These are phyloP conservation scores for Fusarium luffae DNA, from an alignment of 2,329 filamentous ascomycete species.

Conservation along the genomic window DNA sequence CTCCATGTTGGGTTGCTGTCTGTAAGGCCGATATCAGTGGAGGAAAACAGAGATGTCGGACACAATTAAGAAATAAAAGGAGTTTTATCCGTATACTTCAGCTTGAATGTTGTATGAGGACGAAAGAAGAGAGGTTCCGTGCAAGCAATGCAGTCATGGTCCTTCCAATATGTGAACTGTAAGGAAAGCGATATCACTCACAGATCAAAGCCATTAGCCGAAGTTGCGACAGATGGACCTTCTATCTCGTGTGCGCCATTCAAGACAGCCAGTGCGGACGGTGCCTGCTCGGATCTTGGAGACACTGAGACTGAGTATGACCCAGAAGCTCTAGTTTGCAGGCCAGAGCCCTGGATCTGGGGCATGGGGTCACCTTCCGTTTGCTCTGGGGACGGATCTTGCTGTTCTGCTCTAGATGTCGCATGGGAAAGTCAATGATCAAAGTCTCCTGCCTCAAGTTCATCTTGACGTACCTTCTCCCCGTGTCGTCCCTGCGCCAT, in stretches of 20 bases:
- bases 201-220: too few relatives aligned
- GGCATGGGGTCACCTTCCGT: background rate
- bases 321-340: background rate
- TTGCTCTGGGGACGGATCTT: background rate
- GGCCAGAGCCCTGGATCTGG: background rate
- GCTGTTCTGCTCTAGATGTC: background rate
- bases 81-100: background rate
- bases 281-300: background rate
- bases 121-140: background rate
- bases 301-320: background rate
- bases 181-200: background rate
- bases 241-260: background rate
- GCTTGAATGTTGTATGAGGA: background rate
- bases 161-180: background rate
- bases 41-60: background rate
- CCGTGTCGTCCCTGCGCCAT: background rate
- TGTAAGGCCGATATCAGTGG: background rate
- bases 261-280: background rate
- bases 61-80: background rate
- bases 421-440: background rate
- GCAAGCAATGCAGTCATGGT: background rate
- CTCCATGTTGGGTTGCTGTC: background rate
- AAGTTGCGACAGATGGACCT: rapidly evolving
- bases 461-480: background rate
- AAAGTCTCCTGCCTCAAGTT: rapidly evolving